Evolutionary conservation across 768 basidiomycete species (phyloP).

Genomic region (Naematelia aurantialba): DNA sequence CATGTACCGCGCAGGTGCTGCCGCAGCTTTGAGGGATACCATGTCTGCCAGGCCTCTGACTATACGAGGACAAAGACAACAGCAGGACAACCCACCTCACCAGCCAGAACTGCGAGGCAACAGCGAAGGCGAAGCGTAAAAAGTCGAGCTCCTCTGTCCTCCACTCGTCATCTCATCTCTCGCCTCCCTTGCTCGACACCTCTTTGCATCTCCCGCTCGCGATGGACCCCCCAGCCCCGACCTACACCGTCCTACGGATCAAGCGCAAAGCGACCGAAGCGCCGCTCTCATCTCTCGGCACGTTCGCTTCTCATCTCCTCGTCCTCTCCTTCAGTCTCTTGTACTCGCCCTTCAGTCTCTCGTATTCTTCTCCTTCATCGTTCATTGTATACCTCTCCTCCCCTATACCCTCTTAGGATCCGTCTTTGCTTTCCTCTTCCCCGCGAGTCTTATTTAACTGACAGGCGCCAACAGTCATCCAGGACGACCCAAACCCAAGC

Average conservation of each 20-base stretch:
- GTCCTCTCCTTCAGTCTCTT: not conserved
- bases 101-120: no score
- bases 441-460: not conserved
- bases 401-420: not conserved
- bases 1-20: not conserved
- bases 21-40: no score
- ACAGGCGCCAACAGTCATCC: slow-evolving; percentile 38
- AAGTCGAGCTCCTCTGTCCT: no score
- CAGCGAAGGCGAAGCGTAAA: no score
- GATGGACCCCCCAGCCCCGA: slow-evolving; percentile 15
- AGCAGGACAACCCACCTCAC: no score
- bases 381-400: not conserved
- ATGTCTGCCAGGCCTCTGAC: no score
- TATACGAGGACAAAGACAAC: no score
- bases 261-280: slow-evolving; percentile 50
- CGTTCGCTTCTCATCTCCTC: slow-evolving; percentile 4
- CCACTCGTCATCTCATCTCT: no score
- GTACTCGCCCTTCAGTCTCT: not conserved
- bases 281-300: slow-evolving; percentile 48
- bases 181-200: no score
- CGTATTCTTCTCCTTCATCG: not conserved
- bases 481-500: slow-evolving; percentile 30
- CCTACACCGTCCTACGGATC: slow-evolving; percentile 49
- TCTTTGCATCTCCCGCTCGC: no score
- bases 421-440: not conserved